Conservation (phyloP, 1,139 yeast genomes). For the Saccharomycopsis crataegensis region DNA sequence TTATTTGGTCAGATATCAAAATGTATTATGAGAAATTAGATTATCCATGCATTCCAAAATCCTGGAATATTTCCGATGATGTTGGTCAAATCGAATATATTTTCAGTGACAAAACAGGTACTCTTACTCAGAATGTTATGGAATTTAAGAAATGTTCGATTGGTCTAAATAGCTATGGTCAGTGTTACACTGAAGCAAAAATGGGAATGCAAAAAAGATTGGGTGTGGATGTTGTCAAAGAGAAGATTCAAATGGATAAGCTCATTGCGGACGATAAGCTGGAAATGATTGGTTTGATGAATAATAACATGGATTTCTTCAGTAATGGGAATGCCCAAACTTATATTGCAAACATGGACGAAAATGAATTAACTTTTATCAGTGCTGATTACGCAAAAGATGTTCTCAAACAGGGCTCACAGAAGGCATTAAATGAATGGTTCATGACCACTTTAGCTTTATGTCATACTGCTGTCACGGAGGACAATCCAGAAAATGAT, state of each 20-base stretch:
- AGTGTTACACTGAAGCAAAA: conserved; percentile 54
- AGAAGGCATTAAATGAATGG: conserved; percentile 37
- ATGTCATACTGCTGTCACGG: conserved; percentile 56
- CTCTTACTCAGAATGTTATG: conserved; percentile 94
- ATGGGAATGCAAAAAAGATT: conserved; percentile 51
- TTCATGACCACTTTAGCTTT: conserved; percentile 48
- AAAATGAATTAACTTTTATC: conserved; percentile 41
- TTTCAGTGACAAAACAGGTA: conserved; percentile 95
- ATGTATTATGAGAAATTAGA: conserved; percentile 83
- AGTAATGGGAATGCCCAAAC: conserved; percentile 8
- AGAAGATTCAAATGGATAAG: conserved; percentile 35
- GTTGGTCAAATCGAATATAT: conserved; percentile 94
- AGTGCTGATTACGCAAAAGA: conserved; percentile 41
- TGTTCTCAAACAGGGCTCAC: conserved; percentile 28
- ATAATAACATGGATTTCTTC: conserved; percentile 24
- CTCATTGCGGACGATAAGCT: conserved; percentile 34
- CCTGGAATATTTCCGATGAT: conserved; percentile 97
- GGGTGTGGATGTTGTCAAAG: conserved; percentile 47
- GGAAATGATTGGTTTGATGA: conserved; percentile 31
- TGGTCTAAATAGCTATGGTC: conserved; percentile 38
- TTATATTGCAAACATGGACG: conserved; percentile 24
- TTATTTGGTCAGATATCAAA: conserved; percentile 79
- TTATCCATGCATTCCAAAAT: conserved; percentile 91
- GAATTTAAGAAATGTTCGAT: conserved; percentile 92
- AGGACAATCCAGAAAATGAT: conserved; percentile 36